Evolutionary conservation across 495 filamentous ascomycete genomes (phyloP).

Genomic region (Pseudomonodictys pantanalensis): DNA sequence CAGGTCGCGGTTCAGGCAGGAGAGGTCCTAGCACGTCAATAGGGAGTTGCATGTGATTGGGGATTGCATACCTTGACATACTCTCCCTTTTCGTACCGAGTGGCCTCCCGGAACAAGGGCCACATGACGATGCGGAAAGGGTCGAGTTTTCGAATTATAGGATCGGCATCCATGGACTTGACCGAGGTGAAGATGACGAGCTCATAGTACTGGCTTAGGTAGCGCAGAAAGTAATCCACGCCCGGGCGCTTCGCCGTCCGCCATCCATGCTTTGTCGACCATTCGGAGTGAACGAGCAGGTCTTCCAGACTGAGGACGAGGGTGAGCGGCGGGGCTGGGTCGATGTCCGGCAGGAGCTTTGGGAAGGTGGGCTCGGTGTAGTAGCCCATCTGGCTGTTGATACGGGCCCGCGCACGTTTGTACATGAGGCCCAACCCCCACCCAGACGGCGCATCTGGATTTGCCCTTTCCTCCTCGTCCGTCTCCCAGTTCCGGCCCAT

Average conservation of each 20-base stretch:
- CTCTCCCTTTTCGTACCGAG: conserved; percentile 89
- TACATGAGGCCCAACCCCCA: conserved; percentile 75
- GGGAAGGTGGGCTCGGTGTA: conserved; percentile 96
- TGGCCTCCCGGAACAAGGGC: conserved; percentile 92
- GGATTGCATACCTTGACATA: conserved; percentile 77
- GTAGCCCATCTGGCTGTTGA: conserved; percentile 72
- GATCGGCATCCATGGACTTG: conserved; percentile 75
- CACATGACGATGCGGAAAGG: conserved; percentile 95
- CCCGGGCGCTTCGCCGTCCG: conserved; percentile 92
- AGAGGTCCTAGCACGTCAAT: conserved; percentile 67
- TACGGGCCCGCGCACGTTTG: conserved; percentile 70
- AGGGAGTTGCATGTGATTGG: not conserved
- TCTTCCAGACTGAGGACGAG: conserved; percentile 91
- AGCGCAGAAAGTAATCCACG: conserved; percentile 94
- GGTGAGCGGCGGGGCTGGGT: conserved; percentile 78
- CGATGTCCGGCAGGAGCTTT: conserved; percentile 86
- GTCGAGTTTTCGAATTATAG: conserved; percentile 87
- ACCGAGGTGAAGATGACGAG: conserved; percentile 91
- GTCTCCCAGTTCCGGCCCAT: conserved; percentile 83
- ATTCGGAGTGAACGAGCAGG: conserved; percentile 87
- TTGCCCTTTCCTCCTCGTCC: conserved; percentile 61
- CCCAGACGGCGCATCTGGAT: conserved; percentile 68
- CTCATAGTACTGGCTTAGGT: conserved; percentile 96
- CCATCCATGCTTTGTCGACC: conserved; percentile 92
- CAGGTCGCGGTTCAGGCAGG: conserved; percentile 91